Evolutionary conservation across 78 protist species (phyloP), one percentile per base, ranked within the genome.

Genomic region (Polysphondylium violaceum): DNA sequence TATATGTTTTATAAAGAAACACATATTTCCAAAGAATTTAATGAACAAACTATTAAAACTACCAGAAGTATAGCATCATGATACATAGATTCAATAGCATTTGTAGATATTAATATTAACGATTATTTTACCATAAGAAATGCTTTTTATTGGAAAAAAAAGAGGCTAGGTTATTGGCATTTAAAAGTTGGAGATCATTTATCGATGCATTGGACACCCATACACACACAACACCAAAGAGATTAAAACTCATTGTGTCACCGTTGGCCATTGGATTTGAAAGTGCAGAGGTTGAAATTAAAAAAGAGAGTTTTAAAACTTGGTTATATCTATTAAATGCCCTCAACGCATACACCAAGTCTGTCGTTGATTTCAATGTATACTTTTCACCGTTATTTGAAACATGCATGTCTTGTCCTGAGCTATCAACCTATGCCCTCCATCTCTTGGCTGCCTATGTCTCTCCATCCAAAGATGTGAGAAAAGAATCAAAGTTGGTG

Each of bases 161-260:
- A 59, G 40, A 68, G 29, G 35, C 69, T 41, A 67, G 63, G 58
- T 31, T 25, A 23, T 38, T 58, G 40, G 58, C 91, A 55, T 83
- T 40, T 58, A 47, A 69, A 31, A 55, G 50, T 27, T 83, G 91
- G 91, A 83, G 63, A 69, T 83, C 40, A 21, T 83, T 83, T 33
- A 83, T 83, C 40, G 79, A 83, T 38, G 12, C 59, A 33, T 16
- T 68, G 27, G 55, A 59, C 17, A 16, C 19, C 3, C 44, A 67
- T n/a, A 69, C 67, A 29, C 43, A 58, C 19, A 16, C 35, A 44
- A 43, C 9, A 0, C 21, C 58, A 16, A 69, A 67, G 33, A 83
- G 73, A 71, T 69, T 83, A n/a, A 23, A 55, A n/a, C 40, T 83
- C 19, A 41, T 83, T 58, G 33, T 25, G 19, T 25, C 50, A 44